Base-by-base conservation (phyloP, 768 basidiomycete genomes). In the Cubamyces lactineus region DNA sequence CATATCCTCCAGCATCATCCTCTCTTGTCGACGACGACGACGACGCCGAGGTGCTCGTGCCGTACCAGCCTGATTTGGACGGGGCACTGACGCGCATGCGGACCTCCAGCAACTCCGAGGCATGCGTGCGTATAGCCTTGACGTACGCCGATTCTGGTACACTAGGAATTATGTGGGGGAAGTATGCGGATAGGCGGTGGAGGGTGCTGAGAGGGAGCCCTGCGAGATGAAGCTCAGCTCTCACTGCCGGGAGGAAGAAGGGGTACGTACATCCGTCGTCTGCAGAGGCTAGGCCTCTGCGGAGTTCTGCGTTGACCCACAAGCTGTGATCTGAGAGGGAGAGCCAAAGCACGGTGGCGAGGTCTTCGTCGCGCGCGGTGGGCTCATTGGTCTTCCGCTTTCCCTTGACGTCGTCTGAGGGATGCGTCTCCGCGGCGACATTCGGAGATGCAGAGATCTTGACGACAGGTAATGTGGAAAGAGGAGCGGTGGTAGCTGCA, bases 311-410 rank as follows among this genome's bases (percentile, higher is more conserved):
- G 67, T 90, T 82, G 3, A 73, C 69, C 90, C 89, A 93, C 9
- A 92, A 70, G 8, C 81, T 78, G 72, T 91, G 84, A 68, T 91
- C 84, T 5, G 90, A 89, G n/a, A 94, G 74, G 0, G 89, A 81
- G 3, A 92, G 80, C 2, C 69, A 75, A 21, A 87, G 65, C 38
- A 91, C 75, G 11, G 72, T 71, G 3, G 80, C 79, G 49, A 81
- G 78, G 63, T 87, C 86, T 45, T 80, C 78, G 17, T 79, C 73
- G 3, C 68, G 54, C 30, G 62, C 59, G 51, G 64, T 63, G 53
- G 48, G 19, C 1, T 67, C 65, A 16, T 68, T 69, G 49, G 66
- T 61, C 53, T 69, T 73, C 54, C 64, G 67, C 63, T 75, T 76
- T 56, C 64, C 66, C 47, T 68, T 71, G 53, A 67, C 57, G 56